Percentiles rank a stretch among this genome's conserved stretches.
These are phyloP conservation scores for Cokeromyces recurvatus DNA, from an alignment of 371 early-diverging fungal genomes.

Conservation along the genomic window DNA sequence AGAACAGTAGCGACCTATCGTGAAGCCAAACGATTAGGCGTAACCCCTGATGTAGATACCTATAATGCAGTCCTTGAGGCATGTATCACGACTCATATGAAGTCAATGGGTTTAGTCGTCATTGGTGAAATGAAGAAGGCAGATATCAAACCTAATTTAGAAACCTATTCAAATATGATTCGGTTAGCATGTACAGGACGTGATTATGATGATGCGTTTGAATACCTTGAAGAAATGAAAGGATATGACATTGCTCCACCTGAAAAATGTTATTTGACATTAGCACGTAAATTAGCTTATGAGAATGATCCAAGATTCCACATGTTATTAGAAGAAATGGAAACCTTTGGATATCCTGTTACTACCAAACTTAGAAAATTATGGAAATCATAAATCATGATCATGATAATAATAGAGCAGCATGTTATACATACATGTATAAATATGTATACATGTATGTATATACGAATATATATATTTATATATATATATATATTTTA, in stretches of 20 bases:
- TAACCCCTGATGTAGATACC: slow-evolving; percentile 54
- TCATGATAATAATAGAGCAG: too few species aligned
- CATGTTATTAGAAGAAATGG: slow-evolving; percentile 71
- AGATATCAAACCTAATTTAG: slow-evolving; percentile 48
- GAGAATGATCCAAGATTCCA: slow-evolving; percentile 66
- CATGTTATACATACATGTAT: too few species aligned
- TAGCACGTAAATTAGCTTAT: slow-evolving; percentile 58
- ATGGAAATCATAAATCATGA: slow-evolving; percentile 13
- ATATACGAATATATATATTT: too few species aligned
- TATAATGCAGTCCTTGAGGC: slow-evolving; percentile 60
- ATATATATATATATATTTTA: too few species aligned
- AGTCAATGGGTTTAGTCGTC: slow-evolving; percentile 51
- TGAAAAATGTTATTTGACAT: slow-evolving; percentile 42
- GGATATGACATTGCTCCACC: slow-evolving; percentile 62
- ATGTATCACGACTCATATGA: slow-evolving; percentile 48
- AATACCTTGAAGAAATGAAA: slow-evolving; percentile 77
- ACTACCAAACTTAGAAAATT: slow-evolving; percentile 14
- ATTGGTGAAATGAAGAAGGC: slow-evolving; percentile 55
- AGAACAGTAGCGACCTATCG: slow-evolving; percentile 53
- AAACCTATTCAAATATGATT: slow-evolving; percentile 60
- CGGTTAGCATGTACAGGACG: slow-evolving; percentile 43
- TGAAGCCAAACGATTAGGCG: slow-evolving; percentile 41
- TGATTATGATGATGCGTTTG: slow-evolving; percentile 74
- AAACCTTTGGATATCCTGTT: slow-evolving; percentile 49
- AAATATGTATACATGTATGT: too few species aligned